phyloP scores from a whole-genome alignment of 1,284 basidiomycete genomes.

The Pseudozyma sp. region DNA sequence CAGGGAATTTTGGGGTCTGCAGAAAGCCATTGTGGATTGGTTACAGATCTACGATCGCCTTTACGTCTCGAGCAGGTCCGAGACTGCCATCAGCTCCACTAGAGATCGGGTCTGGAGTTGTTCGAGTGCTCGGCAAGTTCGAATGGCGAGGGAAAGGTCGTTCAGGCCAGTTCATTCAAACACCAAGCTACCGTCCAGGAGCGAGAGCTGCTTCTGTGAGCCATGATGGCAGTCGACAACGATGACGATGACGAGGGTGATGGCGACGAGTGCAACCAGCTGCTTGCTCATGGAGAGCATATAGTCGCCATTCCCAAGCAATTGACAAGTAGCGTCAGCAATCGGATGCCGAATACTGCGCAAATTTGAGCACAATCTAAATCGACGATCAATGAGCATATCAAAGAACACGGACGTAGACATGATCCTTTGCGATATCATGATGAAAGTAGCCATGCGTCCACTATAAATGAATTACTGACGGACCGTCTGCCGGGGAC shows the following conservation, averaged over 20 bases:
- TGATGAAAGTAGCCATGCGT: too few species aligned
- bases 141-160: constrained; percentile 97
- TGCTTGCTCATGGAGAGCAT: constrained; percentile 86
- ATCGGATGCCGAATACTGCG: constrained; percentile 77
- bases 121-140: constrained; percentile 92
- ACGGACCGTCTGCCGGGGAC: background rate
- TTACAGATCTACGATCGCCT: constrained; percentile 92
- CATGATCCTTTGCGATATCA: too few species aligned
- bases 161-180: constrained; percentile 91
- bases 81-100: constrained; percentile 86
- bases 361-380: too few species aligned
- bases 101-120: constrained; percentile 81
- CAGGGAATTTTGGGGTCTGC: constrained; percentile 73
- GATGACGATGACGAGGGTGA: constrained; percentile 71
- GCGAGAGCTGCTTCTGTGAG: constrained; percentile 90
- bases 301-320: constrained; percentile 83
- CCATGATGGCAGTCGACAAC: constrained; percentile 70
- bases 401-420: too few species aligned
- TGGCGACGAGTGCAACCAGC: constrained; percentile 93
- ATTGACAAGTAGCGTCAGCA: constrained; percentile 87
- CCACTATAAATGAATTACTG: too few species aligned
- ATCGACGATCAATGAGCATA: too few species aligned
- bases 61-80: constrained; percentile 91
- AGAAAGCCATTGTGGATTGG: constrained; percentile 98
- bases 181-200: constrained; percentile 98